A percentile compares a stretch with the other conserved stretches of the same genome.
phyloP scores from a whole-genome alignment of 495 filamentous ascomycete genomes.

The Penicillium cataractarum region DNA sequence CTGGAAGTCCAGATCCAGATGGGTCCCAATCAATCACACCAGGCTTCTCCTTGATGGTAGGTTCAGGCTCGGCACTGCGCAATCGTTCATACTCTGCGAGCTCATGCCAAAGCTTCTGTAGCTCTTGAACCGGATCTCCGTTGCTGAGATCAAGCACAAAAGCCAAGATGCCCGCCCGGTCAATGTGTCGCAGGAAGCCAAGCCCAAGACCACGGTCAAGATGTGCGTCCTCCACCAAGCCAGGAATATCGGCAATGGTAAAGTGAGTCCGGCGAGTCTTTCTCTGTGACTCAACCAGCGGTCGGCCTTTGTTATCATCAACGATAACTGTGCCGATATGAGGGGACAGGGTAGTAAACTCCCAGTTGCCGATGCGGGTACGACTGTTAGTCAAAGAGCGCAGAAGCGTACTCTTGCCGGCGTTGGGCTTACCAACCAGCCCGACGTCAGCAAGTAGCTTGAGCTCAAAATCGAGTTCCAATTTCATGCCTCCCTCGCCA shows the following conservation, averaged over 20 bases:
- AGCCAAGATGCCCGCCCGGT: constrained; percentile 87
- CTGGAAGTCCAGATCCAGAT: constrained; percentile 28
- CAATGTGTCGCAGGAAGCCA: constrained; percentile 90
- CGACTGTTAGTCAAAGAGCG: constrained; percentile 83
- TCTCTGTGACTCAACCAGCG: constrained; percentile 47
- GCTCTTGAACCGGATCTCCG: constrained; percentile 74
- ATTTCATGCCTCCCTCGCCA: constrained; percentile 74
- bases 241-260: constrained; percentile 95
- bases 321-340: constrained; percentile 95
- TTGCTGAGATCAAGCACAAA: constrained; percentile 89
- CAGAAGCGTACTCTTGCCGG: constrained; percentile 91
- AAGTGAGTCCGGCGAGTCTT: constrained; percentile 67
- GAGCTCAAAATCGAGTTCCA: constrained; percentile 86
- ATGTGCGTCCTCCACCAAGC: constrained; percentile 87
- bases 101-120: constrained; percentile 86
- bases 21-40: constrained; percentile 34
- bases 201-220: constrained; percentile 89
- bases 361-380: constrained; percentile 91
- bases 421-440: constrained; percentile 92
- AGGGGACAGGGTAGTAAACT: constrained; percentile 91
- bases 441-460: constrained; percentile 95
- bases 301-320: constrained; percentile 76
- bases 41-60: constrained; percentile 51
- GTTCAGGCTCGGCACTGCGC: constrained; percentile 58
- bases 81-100: constrained; percentile 83